A percentile compares a stretch with the other conserved stretches of the same genome.
Evolutionary conservation across 73 alveolate genomes (phyloP).

Genomic region (Tetrahymena borealis): DNA sequence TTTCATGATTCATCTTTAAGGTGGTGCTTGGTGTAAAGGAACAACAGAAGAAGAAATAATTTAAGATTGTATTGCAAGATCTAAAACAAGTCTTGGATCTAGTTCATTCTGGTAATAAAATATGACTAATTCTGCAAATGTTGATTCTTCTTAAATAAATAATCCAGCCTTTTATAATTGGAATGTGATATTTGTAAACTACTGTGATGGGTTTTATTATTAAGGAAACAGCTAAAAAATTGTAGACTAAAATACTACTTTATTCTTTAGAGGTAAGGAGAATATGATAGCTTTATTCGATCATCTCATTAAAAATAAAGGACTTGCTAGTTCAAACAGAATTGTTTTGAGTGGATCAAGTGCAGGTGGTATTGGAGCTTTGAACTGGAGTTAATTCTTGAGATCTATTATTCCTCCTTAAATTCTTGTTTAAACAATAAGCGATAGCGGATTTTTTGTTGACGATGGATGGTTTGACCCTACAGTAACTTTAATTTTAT

Average conservation of each 20-base stretch:
- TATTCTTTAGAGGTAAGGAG: not conserved
- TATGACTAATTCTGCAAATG: not conserved
- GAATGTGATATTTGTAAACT: conserved; percentile 18
- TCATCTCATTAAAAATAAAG: not conserved
- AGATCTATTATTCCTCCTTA: not conserved
- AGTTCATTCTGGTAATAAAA: not conserved
- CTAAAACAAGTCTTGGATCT: conserved; percentile 13
- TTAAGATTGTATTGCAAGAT: conserved; percentile 11
- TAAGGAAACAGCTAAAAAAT: not conserved
- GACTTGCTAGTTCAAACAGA: not conserved
- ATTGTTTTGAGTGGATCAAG: not conserved
- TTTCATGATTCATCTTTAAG: conserved; percentile 30
- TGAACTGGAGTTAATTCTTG: not conserved
- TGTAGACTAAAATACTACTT: not conserved
- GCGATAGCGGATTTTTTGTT: not conserved
- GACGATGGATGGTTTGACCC: not conserved
- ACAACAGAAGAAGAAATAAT: conserved; percentile 1
- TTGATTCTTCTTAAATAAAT: not conserved
- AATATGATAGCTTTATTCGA: not conserved
- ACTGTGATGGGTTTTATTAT: conserved; percentile 19
- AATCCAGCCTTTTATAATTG: conserved; percentile 37
- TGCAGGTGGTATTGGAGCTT: not conserved
- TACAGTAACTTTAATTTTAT: not conserved
- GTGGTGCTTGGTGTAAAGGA: conserved; percentile 48
- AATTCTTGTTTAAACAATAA: not conserved